Evolutionary conservation across 2,329 filamentous ascomycete genomes (phyloP), one percentile per base, ranked within the genome.

Genomic region (Ophiocordyceps camponoti-floridani): DNA sequence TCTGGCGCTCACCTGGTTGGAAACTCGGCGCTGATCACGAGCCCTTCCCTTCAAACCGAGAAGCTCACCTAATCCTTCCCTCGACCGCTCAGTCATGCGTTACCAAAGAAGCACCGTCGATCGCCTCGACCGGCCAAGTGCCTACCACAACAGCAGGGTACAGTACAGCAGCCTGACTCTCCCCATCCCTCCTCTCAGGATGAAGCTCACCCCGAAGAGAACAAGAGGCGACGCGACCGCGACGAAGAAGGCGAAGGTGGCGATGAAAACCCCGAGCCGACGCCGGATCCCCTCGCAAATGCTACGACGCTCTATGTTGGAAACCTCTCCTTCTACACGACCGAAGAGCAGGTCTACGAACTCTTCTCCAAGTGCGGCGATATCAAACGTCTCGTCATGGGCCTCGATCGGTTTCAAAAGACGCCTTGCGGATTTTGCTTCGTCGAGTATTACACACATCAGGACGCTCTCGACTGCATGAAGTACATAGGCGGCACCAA

Each of bases 371-470:
- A 94, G 72, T 89, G 87, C 63, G 91, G 91, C 56, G 91, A 96
- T 68, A 94, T 98, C 66, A 98, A 98, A 67, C 84, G 91, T 27
- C 77, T 98, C 42, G 78, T 98, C 51, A 98, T 98, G 91, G 91
- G 91, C 43, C 77, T 98, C 44, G 91, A 98, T 61, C 82, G 91
- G 47, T 94, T 91, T 70, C 84, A 83, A 64, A 98, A 98, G 69
- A 98, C 91, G 1, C 91, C 91, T 1, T 98, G 91, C 64, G 91
- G 91, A 38, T 98, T 98, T 72, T 98, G 91, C 71, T 98, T 98
- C 59, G 91, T 98, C 57, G 91, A 98, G 66, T 98, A 98, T 68
- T 96, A 95, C 69, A 95, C 82, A 28, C 91, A 96, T 62, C 82
- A 94, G 59, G 91, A 98, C 62, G 91, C 91, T 9, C 73, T 98